These are phyloP conservation scores for Posidonia australis DNA, from an alignment of 106 monocot species.

Conservation along the genomic window DNA sequence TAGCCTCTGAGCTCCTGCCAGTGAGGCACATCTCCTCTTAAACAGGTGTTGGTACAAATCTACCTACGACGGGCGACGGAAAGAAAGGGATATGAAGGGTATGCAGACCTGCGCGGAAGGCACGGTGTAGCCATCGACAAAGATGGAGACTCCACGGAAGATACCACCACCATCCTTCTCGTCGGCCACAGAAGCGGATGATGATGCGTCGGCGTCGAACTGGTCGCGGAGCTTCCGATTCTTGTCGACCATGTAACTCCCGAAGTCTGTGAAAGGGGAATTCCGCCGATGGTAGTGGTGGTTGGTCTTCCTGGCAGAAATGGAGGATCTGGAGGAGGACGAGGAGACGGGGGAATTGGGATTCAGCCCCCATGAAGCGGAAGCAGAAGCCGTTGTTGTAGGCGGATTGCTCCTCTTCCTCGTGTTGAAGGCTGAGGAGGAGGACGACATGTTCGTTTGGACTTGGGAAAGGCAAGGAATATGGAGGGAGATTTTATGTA, in stretches of 20 bases:
- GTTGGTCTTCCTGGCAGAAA: not conserved
- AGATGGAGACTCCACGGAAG: constrained; percentile 83
- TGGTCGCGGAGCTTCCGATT: constrained; percentile 80
- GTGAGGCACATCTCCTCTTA: not conserved
- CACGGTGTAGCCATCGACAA: constrained; percentile 81
- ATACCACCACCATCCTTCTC: constrained; percentile 17
- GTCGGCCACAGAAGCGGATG: too few species aligned
- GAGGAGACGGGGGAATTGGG: not conserved
- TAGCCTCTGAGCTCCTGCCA: constrained; percentile 56
- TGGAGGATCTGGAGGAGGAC: not conserved
- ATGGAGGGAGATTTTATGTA: too few species aligned
- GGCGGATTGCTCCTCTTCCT: too few species aligned
- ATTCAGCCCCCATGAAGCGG: constrained; percentile 4
- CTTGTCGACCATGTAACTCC: constrained; percentile 88
- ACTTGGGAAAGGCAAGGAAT: too few species aligned
- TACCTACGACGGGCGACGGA: not conserved
- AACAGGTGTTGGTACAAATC: too few species aligned
- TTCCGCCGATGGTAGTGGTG: not conserved
- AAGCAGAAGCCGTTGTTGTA: not conserved
- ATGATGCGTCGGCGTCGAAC: constrained; percentile 62
- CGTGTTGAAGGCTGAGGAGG: too few species aligned
- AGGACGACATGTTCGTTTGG: too few species aligned
- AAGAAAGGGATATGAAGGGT: not conserved
- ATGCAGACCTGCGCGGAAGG: constrained; percentile 68
- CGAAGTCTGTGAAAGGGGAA: constrained; percentile 56